Conservation (phyloP, 1,284 basidiomycete genomes). For the Waitea zeae region DNA sequence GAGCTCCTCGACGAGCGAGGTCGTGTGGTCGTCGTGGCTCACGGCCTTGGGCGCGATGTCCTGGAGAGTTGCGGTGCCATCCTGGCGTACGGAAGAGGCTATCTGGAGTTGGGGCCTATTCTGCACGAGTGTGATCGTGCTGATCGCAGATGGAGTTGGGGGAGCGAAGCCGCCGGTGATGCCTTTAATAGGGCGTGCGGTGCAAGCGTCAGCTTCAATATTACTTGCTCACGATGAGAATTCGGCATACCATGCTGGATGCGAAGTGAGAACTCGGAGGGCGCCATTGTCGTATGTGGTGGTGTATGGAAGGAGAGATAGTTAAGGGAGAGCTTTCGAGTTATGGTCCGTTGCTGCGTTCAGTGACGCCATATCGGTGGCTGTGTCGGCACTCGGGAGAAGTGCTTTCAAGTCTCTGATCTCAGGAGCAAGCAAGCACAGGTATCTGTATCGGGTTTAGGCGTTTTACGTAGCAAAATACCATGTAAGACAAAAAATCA, state of each 20-base stretch:
- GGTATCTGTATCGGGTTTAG: too few relatives aligned
- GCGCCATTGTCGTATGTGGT: conserved; percentile 11
- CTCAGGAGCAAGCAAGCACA: too few relatives aligned
- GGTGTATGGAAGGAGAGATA: too few relatives aligned
- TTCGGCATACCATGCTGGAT: conserved; percentile 18
- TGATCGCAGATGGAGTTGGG: conserved; percentile 37
- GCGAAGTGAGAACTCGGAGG: conserved; percentile 16
- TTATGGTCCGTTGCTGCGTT: too few relatives aligned
- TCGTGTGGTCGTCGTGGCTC: conserved; percentile 16
- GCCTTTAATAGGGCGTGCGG: conserved; percentile 20
- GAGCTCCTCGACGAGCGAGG: conserved; percentile 34
- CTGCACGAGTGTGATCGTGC: conserved; percentile 26
- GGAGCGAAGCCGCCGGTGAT: conserved; percentile 61
- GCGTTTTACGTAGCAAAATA: too few relatives aligned
- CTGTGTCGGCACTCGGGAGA: too few relatives aligned
- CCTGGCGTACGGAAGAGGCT: conserved; percentile 24
- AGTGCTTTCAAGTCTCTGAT: too few relatives aligned
- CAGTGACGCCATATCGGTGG: too few relatives aligned
- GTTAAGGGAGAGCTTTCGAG: too few relatives aligned
- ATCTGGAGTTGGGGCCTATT: conserved; percentile 23
- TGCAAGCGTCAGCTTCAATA: neutral
- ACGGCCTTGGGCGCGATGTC: conserved; percentile 24
- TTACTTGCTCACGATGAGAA: too few relatives aligned
- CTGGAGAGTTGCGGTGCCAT: conserved; percentile 26
- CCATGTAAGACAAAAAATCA: too few relatives aligned